A percentile compares a stretch with the other conserved stretches of the same genome.
Conservation (phyloP, 495 filamentous ascomycete species). For the Mytilinidion resinicola region DNA sequence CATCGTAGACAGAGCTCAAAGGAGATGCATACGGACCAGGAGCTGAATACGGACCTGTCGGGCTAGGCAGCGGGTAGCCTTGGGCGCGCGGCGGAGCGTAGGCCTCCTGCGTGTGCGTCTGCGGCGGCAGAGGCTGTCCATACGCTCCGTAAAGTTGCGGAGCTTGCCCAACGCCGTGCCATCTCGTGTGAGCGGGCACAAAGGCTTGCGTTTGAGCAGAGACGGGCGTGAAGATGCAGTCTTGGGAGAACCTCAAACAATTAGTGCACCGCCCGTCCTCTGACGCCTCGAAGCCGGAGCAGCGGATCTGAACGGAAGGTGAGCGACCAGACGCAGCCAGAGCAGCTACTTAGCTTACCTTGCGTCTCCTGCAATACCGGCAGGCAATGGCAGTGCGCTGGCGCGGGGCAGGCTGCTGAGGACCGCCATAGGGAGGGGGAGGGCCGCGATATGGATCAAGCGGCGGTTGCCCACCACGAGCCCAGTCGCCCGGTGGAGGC, state of each 20-base stretch:
- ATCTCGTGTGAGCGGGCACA: slow-evolving; percentile 68
- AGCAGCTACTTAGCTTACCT: slow-evolving; percentile 48
- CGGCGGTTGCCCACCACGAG: slow-evolving; percentile 20
- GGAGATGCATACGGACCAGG: slow-evolving; percentile 15
- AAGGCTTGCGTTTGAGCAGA: slow-evolving; percentile 79
- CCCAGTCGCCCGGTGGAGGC: slow-evolving; percentile 28
- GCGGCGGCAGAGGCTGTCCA: slow-evolving; percentile 61
- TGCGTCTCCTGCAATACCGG: slow-evolving; percentile 72
- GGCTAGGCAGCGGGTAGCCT: slow-evolving; percentile 30
- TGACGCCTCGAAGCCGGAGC: slow-evolving; percentile 73
- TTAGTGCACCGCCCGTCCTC: slow-evolving; percentile 74
- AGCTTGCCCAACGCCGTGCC: slow-evolving; percentile 29
- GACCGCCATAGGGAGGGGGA: slow-evolving; percentile 18
- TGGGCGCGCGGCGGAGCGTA: slow-evolving; percentile 18
- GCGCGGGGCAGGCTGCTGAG: slow-evolving; percentile 58
- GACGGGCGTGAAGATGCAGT: slow-evolving; percentile 81
- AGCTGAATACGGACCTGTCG: slow-evolving; percentile 27
- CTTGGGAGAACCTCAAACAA: slow-evolving; percentile 73
- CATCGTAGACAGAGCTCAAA: slow-evolving; percentile 27
- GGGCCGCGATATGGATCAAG: slow-evolving; percentile 21
- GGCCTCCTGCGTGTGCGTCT: slow-evolving; percentile 28
- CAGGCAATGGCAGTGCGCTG: slow-evolving; percentile 83
- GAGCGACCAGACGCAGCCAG: background rate
- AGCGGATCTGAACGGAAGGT: slow-evolving; percentile 57
- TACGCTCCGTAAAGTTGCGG: slow-evolving; percentile 64